These are phyloP conservation scores for Hygrophila difformis DNA, from an alignment of 257 asterid genomes.

Conservation along the genomic window DNA sequence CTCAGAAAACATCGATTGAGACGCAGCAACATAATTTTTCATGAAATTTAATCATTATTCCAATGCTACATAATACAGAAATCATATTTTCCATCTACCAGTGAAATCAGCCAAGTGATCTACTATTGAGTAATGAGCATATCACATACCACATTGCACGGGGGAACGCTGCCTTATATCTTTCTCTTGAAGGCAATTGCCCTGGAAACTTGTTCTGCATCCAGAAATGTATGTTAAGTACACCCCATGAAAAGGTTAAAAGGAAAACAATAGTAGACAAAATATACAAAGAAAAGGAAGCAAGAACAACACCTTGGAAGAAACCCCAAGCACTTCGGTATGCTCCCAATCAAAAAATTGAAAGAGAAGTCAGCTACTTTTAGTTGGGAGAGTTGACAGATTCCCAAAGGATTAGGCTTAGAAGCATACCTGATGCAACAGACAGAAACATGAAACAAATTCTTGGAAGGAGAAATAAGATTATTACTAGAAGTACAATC, in stretches of 20 bases:
- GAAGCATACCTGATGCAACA: constrained; percentile 36
- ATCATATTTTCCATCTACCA: neutral
- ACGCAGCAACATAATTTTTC: neutral
- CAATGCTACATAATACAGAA: neutral
- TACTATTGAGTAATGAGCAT: too few species aligned
- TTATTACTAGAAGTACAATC: too few species aligned
- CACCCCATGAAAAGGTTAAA: neutral
- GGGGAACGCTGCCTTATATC: constrained; percentile 58
- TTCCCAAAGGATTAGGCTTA: constrained; percentile 29
- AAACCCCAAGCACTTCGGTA: constrained; percentile 69
- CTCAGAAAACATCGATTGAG: neutral
- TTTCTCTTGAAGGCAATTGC: constrained; percentile 65
- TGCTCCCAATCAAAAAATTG: constrained; percentile 64
- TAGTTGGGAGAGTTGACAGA: constrained; percentile 61
- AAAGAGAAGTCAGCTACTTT: constrained; percentile 71
- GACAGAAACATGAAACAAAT: neutral
- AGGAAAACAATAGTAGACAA: neutral
- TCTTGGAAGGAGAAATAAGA: neutral
- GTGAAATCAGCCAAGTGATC: neutral
- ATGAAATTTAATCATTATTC: neutral
- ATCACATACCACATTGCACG: constrained; percentile 53
- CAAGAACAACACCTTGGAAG: constrained; percentile 53
- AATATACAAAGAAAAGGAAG: constrained; percentile 6
- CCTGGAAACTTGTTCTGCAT: constrained; percentile 64
- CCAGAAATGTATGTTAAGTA: constrained; percentile 7